A percentile compares a stretch with the other conserved stretches of the same genome.
Evolutionary conservation across 1,284 basidiomycete species (phyloP).

Genomic region (Tremellales sp.): DNA sequence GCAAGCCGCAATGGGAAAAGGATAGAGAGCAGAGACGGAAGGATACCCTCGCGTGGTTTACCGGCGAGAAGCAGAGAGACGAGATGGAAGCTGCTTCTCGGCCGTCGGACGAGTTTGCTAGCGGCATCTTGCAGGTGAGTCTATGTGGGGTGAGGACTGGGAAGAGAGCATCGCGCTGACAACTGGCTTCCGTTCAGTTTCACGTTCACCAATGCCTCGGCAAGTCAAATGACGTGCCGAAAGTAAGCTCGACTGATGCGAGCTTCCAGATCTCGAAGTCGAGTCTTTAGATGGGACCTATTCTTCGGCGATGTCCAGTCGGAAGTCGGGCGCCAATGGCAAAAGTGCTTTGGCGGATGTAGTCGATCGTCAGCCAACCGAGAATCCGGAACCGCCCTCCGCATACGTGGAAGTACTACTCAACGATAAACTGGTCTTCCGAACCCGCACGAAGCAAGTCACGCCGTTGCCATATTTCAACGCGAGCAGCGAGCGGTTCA

Average conservation of each 20-base stretch:
- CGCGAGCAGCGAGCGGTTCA: constrained; percentile 50
- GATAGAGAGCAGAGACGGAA: constrained; percentile 38
- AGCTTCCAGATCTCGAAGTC: constrained; percentile 36
- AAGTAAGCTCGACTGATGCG: neutral
- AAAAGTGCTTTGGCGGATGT: constrained; percentile 41
- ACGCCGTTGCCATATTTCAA: constrained; percentile 51
- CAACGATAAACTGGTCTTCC: constrained; percentile 50
- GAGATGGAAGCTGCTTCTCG: constrained; percentile 42
- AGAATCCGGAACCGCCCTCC: constrained; percentile 45
- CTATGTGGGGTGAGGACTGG: neutral
- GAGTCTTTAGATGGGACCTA: constrained; percentile 40
- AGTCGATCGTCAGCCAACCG: constrained; percentile 38
- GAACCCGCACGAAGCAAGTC: constrained; percentile 49
- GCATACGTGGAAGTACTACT: constrained; percentile 50
- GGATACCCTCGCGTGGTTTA: constrained; percentile 43
- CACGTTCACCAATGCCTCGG: constrained; percentile 46
- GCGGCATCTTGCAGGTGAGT: constrained; percentile 40
- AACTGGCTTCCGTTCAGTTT: constrained; percentile 24
- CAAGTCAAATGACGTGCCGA: constrained; percentile 11
- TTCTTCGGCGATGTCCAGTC: constrained; percentile 17
- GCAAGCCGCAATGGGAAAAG: constrained; percentile 35
- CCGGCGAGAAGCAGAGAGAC: constrained; percentile 44
- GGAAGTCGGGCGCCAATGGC: constrained; percentile 36
- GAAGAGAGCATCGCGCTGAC: neutral
- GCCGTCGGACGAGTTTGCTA: constrained; percentile 32